Percentiles rank a stretch among this genome's conserved stretches.
These are phyloP conservation scores for Trichoderma reesei DNA, from an alignment of 495 filamentous ascomycete species.

Conservation along the genomic window DNA sequence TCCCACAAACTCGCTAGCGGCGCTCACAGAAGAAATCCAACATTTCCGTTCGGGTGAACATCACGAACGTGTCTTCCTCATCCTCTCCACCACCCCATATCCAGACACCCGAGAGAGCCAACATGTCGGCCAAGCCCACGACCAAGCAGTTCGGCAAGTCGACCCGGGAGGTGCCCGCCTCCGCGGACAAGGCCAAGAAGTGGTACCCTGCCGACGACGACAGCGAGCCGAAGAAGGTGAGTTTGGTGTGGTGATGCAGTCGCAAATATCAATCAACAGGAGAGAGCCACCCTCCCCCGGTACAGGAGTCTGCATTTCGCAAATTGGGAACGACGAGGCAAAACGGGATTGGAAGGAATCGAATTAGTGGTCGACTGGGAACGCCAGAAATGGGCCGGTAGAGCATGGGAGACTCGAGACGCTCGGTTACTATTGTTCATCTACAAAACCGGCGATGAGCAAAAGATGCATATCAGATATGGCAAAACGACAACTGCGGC, in stretches of 20 bases:
- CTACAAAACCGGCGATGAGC: background rate
- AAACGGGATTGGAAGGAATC: background rate
- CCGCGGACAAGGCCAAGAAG: slow-evolving; percentile 89
- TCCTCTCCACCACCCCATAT: slow-evolving; percentile 24
- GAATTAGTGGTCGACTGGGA: background rate
- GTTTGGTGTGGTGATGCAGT: slow-evolving; percentile 22
- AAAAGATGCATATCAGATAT: background rate
- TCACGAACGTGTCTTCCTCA: slow-evolving; percentile 17
- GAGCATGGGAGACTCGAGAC: background rate
- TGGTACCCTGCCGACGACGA: slow-evolving; percentile 99
- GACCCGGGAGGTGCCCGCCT: slow-evolving; percentile 76
- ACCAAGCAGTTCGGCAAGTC: slow-evolving; percentile 98
- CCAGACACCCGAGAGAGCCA: slow-evolving; percentile 30
- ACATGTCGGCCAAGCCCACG: slow-evolving; percentile 57
- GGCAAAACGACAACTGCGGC: background rate
- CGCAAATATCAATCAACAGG: background rate
- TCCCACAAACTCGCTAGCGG: slow-evolving; percentile 11
- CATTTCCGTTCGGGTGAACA: slow-evolving; percentile 9
- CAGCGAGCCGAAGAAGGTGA: slow-evolving; percentile 82
- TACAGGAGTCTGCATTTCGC: slow-evolving; percentile 1
- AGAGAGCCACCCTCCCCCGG: background rate
- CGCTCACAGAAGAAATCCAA: slow-evolving; percentile 10
- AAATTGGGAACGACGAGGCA: background rate
- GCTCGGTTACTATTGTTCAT: background rate
- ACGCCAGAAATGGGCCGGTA: background rate